Evolutionary conservation across 2,329 filamentous ascomycete species (phyloP).

Genomic region (Colletotrichum shisoi): DNA sequence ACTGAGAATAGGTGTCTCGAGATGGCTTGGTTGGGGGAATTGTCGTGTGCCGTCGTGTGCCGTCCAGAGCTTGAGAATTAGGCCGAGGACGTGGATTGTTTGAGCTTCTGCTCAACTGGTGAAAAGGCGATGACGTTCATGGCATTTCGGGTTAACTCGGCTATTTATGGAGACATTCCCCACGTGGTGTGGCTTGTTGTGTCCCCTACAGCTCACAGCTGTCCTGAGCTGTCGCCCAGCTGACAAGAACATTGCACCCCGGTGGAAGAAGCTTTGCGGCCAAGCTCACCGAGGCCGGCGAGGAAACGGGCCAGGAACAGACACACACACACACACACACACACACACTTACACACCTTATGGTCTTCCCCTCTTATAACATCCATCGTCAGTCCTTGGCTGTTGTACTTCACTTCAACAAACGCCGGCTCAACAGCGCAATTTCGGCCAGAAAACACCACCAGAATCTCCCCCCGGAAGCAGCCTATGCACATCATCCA

Average conservation of each 20-base stretch:
- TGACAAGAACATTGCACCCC: background rate
- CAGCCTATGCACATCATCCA: constrained; percentile 17
- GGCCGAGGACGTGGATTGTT: constrained; percentile 14
- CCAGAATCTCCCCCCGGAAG: constrained; percentile 3
- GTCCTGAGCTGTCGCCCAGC: background rate
- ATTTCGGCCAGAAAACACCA: background rate
- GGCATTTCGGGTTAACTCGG: constrained; percentile 32
- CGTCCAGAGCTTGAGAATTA: constrained; percentile 4
- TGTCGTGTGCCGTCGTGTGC: background rate
- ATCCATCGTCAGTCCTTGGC: constrained; percentile 14
- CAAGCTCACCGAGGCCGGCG: constrained; percentile 22
- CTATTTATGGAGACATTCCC: constrained; percentile 15
- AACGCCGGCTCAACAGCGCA: background rate
- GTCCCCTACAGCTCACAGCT: background rate
- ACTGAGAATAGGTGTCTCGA: background rate
- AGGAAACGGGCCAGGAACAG: constrained; percentile 16
- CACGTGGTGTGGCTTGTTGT: constrained; percentile 6
- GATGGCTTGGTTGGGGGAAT: no score
- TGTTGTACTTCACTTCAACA: background rate
- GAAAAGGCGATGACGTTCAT: constrained; percentile 35
- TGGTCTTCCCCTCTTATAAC: background rate
- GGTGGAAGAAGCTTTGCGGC: background rate
- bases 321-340: constrained; percentile 15
- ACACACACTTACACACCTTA: background rate
- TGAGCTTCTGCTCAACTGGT: constrained; percentile 25